Evolutionary conservation across 345 rosid genomes (phyloP).

Genomic region (Balakata baccata): DNA sequence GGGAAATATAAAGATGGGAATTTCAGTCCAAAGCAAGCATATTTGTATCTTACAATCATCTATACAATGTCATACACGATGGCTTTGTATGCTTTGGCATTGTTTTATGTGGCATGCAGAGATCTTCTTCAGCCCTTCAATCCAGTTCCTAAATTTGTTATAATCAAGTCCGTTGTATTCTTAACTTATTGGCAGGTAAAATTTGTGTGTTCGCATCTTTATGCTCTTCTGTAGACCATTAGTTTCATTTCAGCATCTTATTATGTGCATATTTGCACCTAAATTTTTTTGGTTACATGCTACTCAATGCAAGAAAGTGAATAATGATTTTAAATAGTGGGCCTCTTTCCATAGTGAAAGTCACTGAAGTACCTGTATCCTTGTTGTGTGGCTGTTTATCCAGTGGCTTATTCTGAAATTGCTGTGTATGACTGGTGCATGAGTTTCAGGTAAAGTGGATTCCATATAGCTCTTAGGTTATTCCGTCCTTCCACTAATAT

Average conservation of each 20-base stretch:
- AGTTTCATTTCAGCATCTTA: background rate
- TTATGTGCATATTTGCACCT: background rate
- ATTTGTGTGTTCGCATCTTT: background rate
- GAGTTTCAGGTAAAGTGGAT: background rate
- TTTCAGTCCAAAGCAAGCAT: constrained; percentile 81
- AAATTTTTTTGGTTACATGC: background rate
- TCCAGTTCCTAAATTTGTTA: constrained; percentile 94
- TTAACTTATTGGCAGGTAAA: constrained; percentile 98
- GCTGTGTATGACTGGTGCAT: background rate
- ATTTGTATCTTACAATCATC: constrained; percentile 86
- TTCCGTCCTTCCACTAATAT: background rate
- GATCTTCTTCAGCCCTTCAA: constrained; percentile 98
- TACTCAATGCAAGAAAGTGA: background rate
- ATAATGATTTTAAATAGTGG: background rate
- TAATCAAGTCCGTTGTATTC: constrained; percentile 94
- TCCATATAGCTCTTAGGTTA: background rate
- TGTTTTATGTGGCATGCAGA: constrained; percentile 93
- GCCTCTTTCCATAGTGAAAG: background rate
- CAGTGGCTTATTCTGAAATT: background rate
- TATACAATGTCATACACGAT: constrained; percentile 84
- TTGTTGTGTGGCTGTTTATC: background rate
- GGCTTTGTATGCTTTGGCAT: constrained; percentile 82
- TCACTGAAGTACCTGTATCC: background rate
- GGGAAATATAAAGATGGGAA: constrained; percentile 97
- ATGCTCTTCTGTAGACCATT: background rate